Conservation (phyloP, 139 green algal species). For the Micractinium sp. region DNA sequence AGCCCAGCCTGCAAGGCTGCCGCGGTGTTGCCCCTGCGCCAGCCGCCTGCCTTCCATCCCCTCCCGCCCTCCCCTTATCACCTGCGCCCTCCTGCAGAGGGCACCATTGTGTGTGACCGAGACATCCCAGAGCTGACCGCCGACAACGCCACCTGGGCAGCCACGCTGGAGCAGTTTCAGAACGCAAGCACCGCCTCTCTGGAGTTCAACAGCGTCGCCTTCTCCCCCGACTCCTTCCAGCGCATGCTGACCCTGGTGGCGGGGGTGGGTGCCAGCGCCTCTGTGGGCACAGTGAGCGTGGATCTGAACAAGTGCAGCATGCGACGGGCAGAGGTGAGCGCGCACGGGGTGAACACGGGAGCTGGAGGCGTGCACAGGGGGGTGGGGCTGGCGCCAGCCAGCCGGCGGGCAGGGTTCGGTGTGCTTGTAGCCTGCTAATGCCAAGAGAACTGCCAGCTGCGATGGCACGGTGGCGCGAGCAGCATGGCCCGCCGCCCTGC, state of each 20-base stretch:
- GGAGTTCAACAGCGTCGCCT: background rate
- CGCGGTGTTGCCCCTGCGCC: too few species aligned
- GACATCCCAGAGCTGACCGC: background rate
- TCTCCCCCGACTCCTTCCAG: background rate
- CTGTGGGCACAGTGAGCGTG: background rate
- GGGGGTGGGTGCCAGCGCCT: background rate
- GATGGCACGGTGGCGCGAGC: too few species aligned
- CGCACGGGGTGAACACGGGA: background rate
- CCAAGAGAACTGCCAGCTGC: too few species aligned
- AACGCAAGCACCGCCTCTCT: background rate
- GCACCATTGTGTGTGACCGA: background rate
- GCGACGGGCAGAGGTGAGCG: background rate
- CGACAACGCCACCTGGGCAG: background rate
- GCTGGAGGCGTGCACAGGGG: too few species aligned
- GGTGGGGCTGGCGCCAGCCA: too few species aligned
- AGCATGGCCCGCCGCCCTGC: too few species aligned
- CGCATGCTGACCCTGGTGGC: background rate
- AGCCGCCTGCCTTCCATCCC: too few species aligned
- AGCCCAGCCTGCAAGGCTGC: too few species aligned
- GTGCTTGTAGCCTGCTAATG: too few species aligned
- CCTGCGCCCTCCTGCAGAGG: background rate
- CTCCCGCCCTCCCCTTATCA: background rate
- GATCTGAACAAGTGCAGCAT: background rate
- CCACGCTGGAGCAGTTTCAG: background rate
- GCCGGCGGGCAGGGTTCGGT: too few species aligned